Base-by-base conservation (phyloP, 495 filamentous ascomycete species). In the Cercophora sp. region DNA sequence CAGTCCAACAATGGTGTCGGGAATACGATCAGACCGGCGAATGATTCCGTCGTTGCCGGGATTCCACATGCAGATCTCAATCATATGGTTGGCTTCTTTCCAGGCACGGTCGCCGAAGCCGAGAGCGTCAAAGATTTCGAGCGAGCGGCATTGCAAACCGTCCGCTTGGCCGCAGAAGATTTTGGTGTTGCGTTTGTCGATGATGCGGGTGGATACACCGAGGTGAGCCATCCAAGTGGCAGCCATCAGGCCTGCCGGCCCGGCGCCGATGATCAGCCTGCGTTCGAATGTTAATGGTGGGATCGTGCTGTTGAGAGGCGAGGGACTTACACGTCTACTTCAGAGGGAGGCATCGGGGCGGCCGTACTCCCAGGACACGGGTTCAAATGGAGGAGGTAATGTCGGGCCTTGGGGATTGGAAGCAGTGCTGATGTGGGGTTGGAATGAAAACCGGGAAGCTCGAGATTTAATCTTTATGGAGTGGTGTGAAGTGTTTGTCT, bases 111-210 rank as follows among this genome's bases (percentile, higher is more conserved):
- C 78, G 2, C 69, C 78, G 48, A 87, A 78, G 5, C 81, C 84
- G 57, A 87, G 81, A 49, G 79, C 81, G 48, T 88, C 84, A 20
- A 87, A 80, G 11, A 86, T 78, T 61, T 86, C 84, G 11, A 84
- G 58, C 4, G 74, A 84, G n/a, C 84, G 75, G 24, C 59, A 64
- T 22, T 62, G 53, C 2, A 64, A 51, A 4, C 62, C 62, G 44
- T 64, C 62, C 35, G 62, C 62, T 19, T 62, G 62, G 20, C 62
- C 62, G 42, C 24, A 42, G 34, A 62, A 57, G 42, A 64, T 55
- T 48, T 64, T 64, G 35, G 62, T 52, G 49, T 54, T 56, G 26
- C 79, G 70, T 55, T 85, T 85, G 61, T 87, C 84, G 16, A 88
- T 59, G 18, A 86, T 79, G 4, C 81, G 72, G 5, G 79, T 64